Evolutionary conservation across 164 flowering plant species (phyloP), one percentile per base, ranked within the genome.

Genomic region (Buxus sempervirens): DNA sequence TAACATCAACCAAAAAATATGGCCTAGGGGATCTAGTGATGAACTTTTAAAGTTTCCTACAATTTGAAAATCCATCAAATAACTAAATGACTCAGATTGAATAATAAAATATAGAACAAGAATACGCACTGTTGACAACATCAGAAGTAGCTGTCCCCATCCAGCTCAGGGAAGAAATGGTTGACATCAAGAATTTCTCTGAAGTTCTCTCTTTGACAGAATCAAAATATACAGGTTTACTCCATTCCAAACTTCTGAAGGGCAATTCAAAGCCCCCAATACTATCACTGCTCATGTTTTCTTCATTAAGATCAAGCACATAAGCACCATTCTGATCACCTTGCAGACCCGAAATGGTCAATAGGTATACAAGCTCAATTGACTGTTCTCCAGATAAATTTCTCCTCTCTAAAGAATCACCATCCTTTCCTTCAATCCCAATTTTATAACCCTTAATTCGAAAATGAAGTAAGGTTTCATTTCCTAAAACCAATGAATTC

Each of bases 121-220:
- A 82, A 76, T 77, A 86, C 97, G 77, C 83, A 91, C 98, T 86
- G 60, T 83, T 74, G 49, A 78, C 75, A 78, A 91, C 85, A 75
- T 92, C 95, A 49, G 87, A 78, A 62, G 79, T 77, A 54, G 85
- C 81, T 36, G 80, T 63, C 38, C 79, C 85, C 92, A 96, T 83
- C 98, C 98, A 93, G 76, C 86, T 81, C 78, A 93, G 77, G 55
- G 96, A 86, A 73, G 96, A 82, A 49, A 84, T 48, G 60, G 82
- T 63, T 38, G 79, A 66, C 62, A 63, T 36, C 36, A 73, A 69
- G 32, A 54, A 70, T 63, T 77, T 71, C 12, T 67, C 64, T 21
- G 72, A 75, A 20, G 58, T 38, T 65, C 64, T 80, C 69, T 82
- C 90, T 64, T 71, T 67, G 62, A 69, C 67, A 70, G 81, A 76